Base-by-base conservation (phyloP, 2,329 filamentous ascomycete genomes). In the Arthrobotrys sinensis region DNA sequence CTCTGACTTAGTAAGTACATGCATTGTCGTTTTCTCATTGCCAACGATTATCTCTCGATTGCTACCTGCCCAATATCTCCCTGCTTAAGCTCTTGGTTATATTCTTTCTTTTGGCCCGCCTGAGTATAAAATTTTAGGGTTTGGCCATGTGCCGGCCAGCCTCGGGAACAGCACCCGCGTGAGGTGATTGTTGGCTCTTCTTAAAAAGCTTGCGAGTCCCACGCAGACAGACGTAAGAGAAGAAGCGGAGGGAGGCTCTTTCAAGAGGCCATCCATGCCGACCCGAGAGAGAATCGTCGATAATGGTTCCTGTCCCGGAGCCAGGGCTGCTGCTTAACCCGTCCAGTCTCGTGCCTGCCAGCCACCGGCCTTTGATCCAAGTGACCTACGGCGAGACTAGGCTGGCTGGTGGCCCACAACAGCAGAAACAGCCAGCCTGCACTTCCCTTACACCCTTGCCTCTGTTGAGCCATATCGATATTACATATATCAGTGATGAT, bases 121-220 rank as follows among this genome's bases (percentile, higher is more conserved):
- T 43, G 53, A 55, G 52, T 55, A 55, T 55, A 21, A 28, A 38
- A 24, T 53, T 66, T 66, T 66, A 53, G 36, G 34, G 45, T 45
- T 53, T 52, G 46, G 45, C 45, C 45, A 53, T 53, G 45, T 53
- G 63, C 32, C 43, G 34, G 46, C 28, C 32, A 52, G 46, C 63
- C 45, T 66, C 63, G 63, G 63, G 50, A 66, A 43, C 16, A 40
- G 43, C 1, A 24, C 34, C 63, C 45, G 46, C 38, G 46, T 66
- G 63, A 66, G 63, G 43, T 43, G 46, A 43, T 66, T 53, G 46
- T 52, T 52, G 48, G 48, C 48, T 52, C 21, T 52, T 52, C n/a
- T 14, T 52, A 38, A 38, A 12, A 36, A 38, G 52, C 48, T 34
- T 34, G 21, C 28, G 12, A 53, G 24, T 55, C 52, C 52, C 52